Evolutionary conservation across 2,329 filamentous ascomycete genomes (phyloP), one percentile per base, ranked within the genome.

Genomic region (Cladosporium phlei): DNA sequence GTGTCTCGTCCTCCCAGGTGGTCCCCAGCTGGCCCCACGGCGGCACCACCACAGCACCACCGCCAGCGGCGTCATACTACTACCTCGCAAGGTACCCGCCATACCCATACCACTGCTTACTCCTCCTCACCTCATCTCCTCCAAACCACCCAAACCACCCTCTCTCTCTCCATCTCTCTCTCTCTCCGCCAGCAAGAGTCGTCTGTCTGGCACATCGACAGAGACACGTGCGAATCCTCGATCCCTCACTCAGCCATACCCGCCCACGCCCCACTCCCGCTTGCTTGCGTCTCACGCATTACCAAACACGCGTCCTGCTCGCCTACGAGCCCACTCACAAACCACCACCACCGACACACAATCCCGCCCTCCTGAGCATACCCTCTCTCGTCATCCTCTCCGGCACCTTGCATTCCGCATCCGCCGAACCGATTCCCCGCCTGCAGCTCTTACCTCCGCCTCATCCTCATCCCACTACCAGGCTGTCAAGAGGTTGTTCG

Each of bases 401-500:
- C 24, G 16, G 16, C 30, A 17, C 12, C 16, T 10, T 33, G 16
- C 30, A 33, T 4, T 17, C 16, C 3, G 24, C 25, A 43, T 19
- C 11, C 29, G 21, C 10, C 39, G 8, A 24, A 28, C n/a, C 28
- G 3, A 25, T 22, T 17, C 28, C n/a, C 39, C 10, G n/a, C 20
- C 17, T 28, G 22, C 22, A 9, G 27, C 29, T 34, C 39, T 21
- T 27, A 43, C 14, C 16, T 24, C 39, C 25, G 17, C 30, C 24
- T 25, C 14, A 16, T 10, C 25, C 5, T 21, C 25, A 27, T 8
- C 11, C 16, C 16, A 21, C 12, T 10, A 14, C 32, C 37, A 52
- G 57, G 59, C 59, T 61, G 56, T 61, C 59, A 56, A 52, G 55
- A 59, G 56, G 57, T 52, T 38, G 32, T n/a, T 43, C 38, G 50